Evolutionary conservation across 352 stramenopile genomes (phyloP), one percentile per base, ranked within the genome.

Genomic region (Thraustochytrium striatum): DNA sequence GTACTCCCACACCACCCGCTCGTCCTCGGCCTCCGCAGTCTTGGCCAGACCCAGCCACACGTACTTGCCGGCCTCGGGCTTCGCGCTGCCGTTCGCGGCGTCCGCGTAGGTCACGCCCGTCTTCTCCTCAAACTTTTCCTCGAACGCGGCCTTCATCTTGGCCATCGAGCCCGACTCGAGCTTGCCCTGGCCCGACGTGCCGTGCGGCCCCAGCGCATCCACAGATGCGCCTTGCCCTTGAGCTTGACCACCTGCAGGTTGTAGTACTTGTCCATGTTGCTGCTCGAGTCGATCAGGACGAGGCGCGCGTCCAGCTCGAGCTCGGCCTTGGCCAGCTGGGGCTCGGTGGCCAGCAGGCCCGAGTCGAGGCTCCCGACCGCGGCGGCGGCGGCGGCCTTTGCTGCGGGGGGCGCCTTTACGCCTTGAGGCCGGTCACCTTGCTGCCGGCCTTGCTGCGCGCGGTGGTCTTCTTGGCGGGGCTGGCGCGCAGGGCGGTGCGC

Each of bases 261-360:
- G 57, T 72, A 85, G 70, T 79, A 85, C 39, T 78, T 85, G 52
- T 85, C 82, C 55, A 52, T 72, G 58, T 79, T 82, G 9, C 57
- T 82, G 33, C 43, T 33, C 25, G 80, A 59, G 62, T 85, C 62
- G 8, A 85, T 61, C 21, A 61, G 35, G 16, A 73, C 82, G 32
- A 85, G 72, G 47, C 72, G 62, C 21, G 50, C 82, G 35, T 81
- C 72, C 7, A 30, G 59, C 41, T 70, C 25, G 41, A 70, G 36
- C 25, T 61, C 9, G 38, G 58, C 58, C 58, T 59, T 59, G 19
- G 21, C 8, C 9, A 69, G 11, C 8, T 13, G 28, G 11, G 13
- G 25, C 13, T 43, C 25, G 19, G 11, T 43, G 58, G 58, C 58
- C 2, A 69, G 58, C 19, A 69, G 44, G 1, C 58, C 58, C 0